Evolutionary conservation across 805 yeast species (phyloP), one percentile per base, ranked within the genome.

Genomic region (Allodekkera sacchari): DNA sequence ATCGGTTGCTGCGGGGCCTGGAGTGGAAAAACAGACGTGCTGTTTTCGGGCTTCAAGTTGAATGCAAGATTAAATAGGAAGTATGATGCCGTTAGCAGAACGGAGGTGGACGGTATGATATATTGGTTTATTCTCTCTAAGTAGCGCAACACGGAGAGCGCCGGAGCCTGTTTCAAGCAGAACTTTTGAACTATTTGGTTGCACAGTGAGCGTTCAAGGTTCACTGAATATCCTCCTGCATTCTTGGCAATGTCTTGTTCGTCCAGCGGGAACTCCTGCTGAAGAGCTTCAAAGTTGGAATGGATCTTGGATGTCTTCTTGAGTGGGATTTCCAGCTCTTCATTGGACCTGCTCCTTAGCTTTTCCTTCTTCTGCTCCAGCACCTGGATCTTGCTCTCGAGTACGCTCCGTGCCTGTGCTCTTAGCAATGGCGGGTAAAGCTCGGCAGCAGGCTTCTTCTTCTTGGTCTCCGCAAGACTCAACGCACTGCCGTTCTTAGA

Each of bases 121-220:
- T 51, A 52, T 13, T 45, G 45, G 35, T 54, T 45, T 13, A 59
- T 47, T 21, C 64, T 39, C 17, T 55, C 55, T 22, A 59, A 37
- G 33, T 59, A 59, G 2, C 35, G 30, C 2, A 38, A 28, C 16
- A 56, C 26, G 4, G 49, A 33, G 22, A 59, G 41, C 1, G 52
- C 39, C 1, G 64, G 64, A 11, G 45, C 39, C n/a, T 45, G 42
- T 20, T 47, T 46, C 3, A 59, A 41, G 31, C 57, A 57, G 34
- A 58, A 59, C 31, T 38, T 47, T 28, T 44, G 49, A 12, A 43
- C 27, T 27, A 49, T 36, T 38, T 42, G 35, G 14, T 27, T 19
- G 12, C 35, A 28, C 7, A 32, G 26, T 6, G 35, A 36, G 25
- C 28, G 26, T 14, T 35, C 32, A 2, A 27, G 25, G 26, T 37